phyloP scores from a whole-genome alignment of 495 filamentous ascomycete genomes.

The Chaetomium cochliodes region DNA sequence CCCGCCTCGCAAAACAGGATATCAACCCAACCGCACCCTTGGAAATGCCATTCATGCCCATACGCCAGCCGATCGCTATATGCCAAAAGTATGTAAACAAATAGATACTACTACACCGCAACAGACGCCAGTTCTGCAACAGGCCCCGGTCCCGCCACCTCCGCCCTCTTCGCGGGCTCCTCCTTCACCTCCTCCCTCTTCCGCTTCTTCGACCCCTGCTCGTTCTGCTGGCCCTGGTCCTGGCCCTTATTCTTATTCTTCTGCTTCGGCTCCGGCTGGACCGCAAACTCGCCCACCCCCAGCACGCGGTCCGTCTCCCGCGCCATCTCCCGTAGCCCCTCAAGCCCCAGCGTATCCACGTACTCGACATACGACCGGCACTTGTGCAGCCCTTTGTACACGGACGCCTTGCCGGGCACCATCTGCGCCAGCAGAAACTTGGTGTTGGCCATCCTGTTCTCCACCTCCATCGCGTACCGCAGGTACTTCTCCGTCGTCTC shows the following conservation, averaged over 20 bases:
- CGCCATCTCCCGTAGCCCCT: conserved; percentile 59
- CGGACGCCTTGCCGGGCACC: conserved; percentile 71
- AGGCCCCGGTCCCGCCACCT: neutral
- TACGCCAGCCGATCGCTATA: conserved; percentile 14
- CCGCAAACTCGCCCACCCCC: conserved; percentile 43
- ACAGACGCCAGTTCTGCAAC: neutral
- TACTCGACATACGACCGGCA: conserved; percentile 64
- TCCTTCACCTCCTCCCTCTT: conserved; percentile 20
- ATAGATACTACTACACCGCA: conserved; percentile 4
- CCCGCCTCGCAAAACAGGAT: conserved; percentile 14
- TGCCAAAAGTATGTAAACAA: conserved; percentile 4
- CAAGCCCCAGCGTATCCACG: conserved; percentile 57
- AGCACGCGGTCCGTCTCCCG: conserved; percentile 62
- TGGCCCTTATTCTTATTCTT: conserved; percentile 10
- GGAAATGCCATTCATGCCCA: conserved; percentile 1
- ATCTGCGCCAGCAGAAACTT: conserved; percentile 85
- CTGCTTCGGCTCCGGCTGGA: conserved; percentile 14
- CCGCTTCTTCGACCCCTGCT: conserved; percentile 24
- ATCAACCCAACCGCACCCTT: conserved; percentile 5
- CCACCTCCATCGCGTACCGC: conserved; percentile 63
- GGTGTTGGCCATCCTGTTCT: conserved; percentile 87
- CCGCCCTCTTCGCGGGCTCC: conserved; percentile 5
- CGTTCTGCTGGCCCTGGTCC: conserved; percentile 11
- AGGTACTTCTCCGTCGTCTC: conserved; percentile 76
- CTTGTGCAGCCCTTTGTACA: conserved; percentile 53